A percentile compares a stretch with the other conserved stretches of the same genome.
phyloP scores from a whole-genome alignment of 495 filamentous ascomycete species.

The Platismatia glauca region DNA sequence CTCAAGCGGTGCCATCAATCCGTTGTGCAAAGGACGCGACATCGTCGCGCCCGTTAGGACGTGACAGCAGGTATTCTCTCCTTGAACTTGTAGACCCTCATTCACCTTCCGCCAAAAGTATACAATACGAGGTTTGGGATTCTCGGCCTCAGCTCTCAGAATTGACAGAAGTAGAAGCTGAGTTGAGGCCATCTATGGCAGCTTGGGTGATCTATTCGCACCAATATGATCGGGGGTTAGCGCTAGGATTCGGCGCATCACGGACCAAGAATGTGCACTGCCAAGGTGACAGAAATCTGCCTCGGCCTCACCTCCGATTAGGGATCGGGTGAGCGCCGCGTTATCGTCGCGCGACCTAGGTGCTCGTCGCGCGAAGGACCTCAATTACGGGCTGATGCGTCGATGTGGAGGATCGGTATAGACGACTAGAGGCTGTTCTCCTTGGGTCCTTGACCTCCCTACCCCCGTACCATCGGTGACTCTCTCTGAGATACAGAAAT shows the following conservation, averaged over 20 bases:
- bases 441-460: no score
- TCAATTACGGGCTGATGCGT: no score
- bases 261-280: background rate
- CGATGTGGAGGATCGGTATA: no score
- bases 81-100: background rate
- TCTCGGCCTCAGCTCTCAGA: background rate
- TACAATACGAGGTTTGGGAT: background rate
- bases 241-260: background rate
- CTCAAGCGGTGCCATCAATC: background rate
- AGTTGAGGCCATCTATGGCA: background rate
- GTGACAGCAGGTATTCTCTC: background rate
- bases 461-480: no score
- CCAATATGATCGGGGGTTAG: no score
- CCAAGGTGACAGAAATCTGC: no score
- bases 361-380: no score
- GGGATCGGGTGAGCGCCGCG: no score
- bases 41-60: background rate
- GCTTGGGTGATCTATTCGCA: background rate
- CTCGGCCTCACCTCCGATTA: no score
- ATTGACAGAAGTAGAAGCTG: background rate
- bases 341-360: no score
- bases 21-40: background rate
- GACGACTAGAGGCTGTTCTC: no score
- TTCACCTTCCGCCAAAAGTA: background rate
- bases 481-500: no score